phyloP scores from a whole-genome alignment of 768 basidiomycete species.

The Lyophyllum semitale region DNA sequence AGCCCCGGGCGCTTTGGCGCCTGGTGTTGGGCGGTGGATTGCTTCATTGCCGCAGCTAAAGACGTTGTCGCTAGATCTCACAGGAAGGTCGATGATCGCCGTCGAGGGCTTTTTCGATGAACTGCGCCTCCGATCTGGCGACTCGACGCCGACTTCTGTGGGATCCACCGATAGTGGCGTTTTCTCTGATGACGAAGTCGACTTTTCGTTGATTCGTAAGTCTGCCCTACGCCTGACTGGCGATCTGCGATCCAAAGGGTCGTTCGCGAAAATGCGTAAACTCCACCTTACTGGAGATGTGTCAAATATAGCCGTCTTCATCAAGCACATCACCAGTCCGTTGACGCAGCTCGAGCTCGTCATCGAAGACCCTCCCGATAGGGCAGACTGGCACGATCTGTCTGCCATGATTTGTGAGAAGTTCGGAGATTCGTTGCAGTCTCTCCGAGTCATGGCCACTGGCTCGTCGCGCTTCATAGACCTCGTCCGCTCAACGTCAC shows the following conservation, averaged over 20 bases:
- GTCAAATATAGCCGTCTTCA: slow-evolving; percentile 69
- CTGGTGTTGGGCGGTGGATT: slow-evolving; percentile 76
- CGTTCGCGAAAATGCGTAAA: slow-evolving; percentile 58
- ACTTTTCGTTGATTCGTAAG: slow-evolving; percentile 76
- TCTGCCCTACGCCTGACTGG: slow-evolving; percentile 65
- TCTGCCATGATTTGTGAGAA: slow-evolving; percentile 62
- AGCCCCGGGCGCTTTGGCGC: slow-evolving; percentile 72
- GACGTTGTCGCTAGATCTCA: slow-evolving; percentile 69
- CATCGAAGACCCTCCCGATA: slow-evolving; percentile 79
- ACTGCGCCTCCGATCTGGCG: slow-evolving; percentile 63
- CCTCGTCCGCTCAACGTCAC: slow-evolving; percentile 73
- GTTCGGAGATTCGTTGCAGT: slow-evolving; percentile 60
- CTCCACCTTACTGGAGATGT: slow-evolving; percentile 73
- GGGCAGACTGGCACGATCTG: slow-evolving; percentile 75
- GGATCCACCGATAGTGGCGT: slow-evolving; percentile 75
- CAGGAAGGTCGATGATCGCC: slow-evolving; percentile 63
- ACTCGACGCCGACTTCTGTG: slow-evolving; percentile 67
- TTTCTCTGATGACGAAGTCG: slow-evolving; percentile 76
- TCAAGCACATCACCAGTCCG: slow-evolving; percentile 67
- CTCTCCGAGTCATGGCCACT: slow-evolving; percentile 62
- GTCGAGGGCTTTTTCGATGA: slow-evolving; percentile 85
- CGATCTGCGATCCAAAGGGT: slow-evolving; percentile 54
- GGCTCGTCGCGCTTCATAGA: slow-evolving; percentile 80
- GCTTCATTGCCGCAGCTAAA: slow-evolving; percentile 63
- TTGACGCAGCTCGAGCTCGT: slow-evolving; percentile 70